These are phyloP conservation scores for Candida michaelii DNA, from an alignment of 805 yeast species.

Conservation along the genomic window DNA sequence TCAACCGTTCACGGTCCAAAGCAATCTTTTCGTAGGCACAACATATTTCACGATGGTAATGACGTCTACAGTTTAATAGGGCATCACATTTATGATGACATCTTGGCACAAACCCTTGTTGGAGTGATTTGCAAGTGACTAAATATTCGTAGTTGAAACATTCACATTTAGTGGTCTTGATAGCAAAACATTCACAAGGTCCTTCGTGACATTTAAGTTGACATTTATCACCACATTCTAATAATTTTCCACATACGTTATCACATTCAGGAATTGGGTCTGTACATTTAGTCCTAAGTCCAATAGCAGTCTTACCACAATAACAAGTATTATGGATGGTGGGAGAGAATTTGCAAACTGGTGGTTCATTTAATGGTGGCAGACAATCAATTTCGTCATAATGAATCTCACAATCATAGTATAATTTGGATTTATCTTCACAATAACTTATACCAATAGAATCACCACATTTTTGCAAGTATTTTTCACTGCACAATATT, in stretches of 20 bases:
- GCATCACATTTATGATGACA: slow-evolving; percentile 76
- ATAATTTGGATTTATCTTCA: slow-evolving; percentile 41
- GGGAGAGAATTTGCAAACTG: slow-evolving; percentile 65
- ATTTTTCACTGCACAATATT: slow-evolving; percentile 45
- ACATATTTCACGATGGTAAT: slow-evolving; percentile 67
- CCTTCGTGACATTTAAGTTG: slow-evolving; percentile 74
- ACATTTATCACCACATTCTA: slow-evolving; percentile 76
- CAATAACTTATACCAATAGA: slow-evolving; percentile 40
- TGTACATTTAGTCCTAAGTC: slow-evolving; percentile 57
- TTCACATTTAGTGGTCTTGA: slow-evolving; percentile 53
- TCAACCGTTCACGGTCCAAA: slow-evolving; percentile 51
- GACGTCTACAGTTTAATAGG: slow-evolving; percentile 75
- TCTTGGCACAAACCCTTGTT: slow-evolving; percentile 50
- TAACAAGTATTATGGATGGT: slow-evolving; percentile 62
- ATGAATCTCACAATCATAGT: slow-evolving; percentile 66
- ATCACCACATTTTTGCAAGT: slow-evolving; percentile 32
- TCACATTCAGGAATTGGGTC: slow-evolving; percentile 82
- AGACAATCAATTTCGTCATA: slow-evolving; percentile 53
- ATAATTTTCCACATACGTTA: slow-evolving; percentile 55
- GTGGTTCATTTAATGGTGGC: slow-evolving; percentile 32
- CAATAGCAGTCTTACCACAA: slow-evolving; percentile 65
- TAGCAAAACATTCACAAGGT: slow-evolving; percentile 62
- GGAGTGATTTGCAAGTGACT: slow-evolving; percentile 64
- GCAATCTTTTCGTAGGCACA: slow-evolving; percentile 70
- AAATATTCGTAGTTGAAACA: slow-evolving; percentile 59